Conservation (phyloP, 805 yeast species). For the Ogataea trehalophila region DNA sequence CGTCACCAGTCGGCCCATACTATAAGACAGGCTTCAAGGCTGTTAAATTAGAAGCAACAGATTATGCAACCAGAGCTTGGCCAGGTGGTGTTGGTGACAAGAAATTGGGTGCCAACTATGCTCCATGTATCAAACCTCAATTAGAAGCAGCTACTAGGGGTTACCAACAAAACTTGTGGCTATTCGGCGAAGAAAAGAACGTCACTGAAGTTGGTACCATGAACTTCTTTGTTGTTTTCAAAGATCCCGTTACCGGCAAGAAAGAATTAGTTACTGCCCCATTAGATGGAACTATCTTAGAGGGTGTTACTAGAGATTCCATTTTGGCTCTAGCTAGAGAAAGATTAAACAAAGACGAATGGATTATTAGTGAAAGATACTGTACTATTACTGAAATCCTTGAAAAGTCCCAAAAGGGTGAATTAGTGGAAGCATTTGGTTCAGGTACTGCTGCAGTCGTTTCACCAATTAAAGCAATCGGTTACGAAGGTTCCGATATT, state of each 20-base stretch:
- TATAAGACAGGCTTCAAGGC: slow-evolving; percentile 95
- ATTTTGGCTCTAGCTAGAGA: slow-evolving; percentile 72
- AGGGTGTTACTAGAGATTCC: slow-evolving; percentile 95
- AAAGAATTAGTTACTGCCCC: slow-evolving; percentile 95
- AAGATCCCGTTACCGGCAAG: slow-evolving; percentile 69
- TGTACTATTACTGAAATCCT: slow-evolving; percentile 76
- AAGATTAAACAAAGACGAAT: slow-evolving; percentile 67
- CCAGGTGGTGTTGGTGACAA: slow-evolving; percentile 98
- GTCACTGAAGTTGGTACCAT: slow-evolving; percentile 97
- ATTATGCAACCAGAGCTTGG: slow-evolving; percentile 97
- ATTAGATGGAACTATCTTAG: slow-evolving; percentile 92
- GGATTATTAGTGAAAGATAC: slow-evolving; percentile 82
- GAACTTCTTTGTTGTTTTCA: slow-evolving; percentile 88
- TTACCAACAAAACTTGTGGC: slow-evolving; percentile 94
- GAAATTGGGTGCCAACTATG: slow-evolving; percentile 96
- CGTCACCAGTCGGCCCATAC: slow-evolving; percentile 97
- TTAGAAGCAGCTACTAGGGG: slow-evolving; percentile 87
- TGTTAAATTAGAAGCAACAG: slow-evolving; percentile 89
- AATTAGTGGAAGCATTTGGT: slow-evolving; percentile 91
- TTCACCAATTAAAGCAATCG: slow-evolving; percentile 85
- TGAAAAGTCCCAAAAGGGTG: slow-evolving; percentile 73
- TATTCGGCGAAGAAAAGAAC: slow-evolving; percentile 82
- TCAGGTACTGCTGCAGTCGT: slow-evolving; percentile 98
- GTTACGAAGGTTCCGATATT: slow-evolving; percentile 70
- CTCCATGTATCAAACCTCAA: slow-evolving; percentile 92